Conservation (phyloP, 306 rosid species). For the Medicago ruthenica region DNA sequence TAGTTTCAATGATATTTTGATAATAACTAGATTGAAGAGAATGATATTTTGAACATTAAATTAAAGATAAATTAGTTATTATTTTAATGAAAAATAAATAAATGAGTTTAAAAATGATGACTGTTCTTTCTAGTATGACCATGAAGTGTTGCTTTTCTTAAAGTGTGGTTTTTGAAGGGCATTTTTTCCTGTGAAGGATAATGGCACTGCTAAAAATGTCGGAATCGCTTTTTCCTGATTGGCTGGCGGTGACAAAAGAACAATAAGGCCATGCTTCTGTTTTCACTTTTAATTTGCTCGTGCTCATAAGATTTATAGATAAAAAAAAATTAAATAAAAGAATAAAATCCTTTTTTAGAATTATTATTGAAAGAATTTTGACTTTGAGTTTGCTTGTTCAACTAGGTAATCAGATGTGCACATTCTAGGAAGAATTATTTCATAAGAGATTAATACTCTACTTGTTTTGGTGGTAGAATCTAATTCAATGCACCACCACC, state of each 20-base stretch:
- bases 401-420: conserved; percentile 3
- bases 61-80: no score
- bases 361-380: neutral
- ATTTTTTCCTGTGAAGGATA: conserved; percentile 40
- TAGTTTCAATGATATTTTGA: no score
- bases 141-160: neutral
- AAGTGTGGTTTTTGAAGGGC: neutral
- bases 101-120: no score
- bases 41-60: no score
- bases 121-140: no score
- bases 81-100: no score
- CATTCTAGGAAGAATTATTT: neutral
- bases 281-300: conserved; percentile 9
- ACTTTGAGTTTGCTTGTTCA: conserved; percentile 3
- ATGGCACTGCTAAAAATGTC: conserved; percentile 39
- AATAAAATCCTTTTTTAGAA: neutral
- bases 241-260: conserved; percentile 35
- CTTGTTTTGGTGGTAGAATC: neutral
- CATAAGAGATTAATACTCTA: neutral
- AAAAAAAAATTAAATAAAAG: neutral
- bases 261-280: neutral
- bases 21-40: no score
- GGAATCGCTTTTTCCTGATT: conserved; percentile 45
- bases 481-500: neutral
- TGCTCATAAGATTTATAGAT: neutral